Evolutionary conservation across 176 grass and related monocot genomes (phyloP).

Genomic region (Zoysia japonica): DNA sequence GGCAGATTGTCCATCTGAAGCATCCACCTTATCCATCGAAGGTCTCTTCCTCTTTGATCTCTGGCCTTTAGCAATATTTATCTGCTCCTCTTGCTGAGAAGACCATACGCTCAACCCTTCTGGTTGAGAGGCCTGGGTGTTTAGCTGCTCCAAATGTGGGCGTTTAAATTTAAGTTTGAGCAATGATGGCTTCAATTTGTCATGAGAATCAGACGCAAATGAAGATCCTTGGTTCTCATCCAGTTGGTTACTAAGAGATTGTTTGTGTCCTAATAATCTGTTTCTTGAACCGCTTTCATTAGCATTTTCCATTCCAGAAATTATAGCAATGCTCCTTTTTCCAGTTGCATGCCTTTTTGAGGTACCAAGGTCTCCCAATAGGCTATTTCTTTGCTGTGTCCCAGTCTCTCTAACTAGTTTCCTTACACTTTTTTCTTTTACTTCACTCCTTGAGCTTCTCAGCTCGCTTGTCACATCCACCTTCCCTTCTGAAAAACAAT

Average conservation of each 20-base stretch:
- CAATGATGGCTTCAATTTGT: constrained; percentile 70
- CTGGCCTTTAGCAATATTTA: constrained; percentile 85
- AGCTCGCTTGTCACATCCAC: constrained; percentile 52
- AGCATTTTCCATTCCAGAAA: constrained; percentile 47
- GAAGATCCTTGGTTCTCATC: constrained; percentile 38
- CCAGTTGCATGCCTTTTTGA: constrained; percentile 56
- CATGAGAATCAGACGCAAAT: constrained; percentile 48
- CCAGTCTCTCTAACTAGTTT: constrained; percentile 60
- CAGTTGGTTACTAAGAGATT: constrained; percentile 42
- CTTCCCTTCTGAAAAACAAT: constrained; percentile 54
- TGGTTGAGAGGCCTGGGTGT: constrained; percentile 53
- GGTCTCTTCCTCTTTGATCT: constrained; percentile 97
- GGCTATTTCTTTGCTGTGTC: constrained; percentile 49
- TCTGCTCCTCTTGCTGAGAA: constrained; percentile 62
- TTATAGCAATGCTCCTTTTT: constrained; percentile 54
- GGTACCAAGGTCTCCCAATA: constrained; percentile 51
- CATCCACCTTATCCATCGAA: constrained; percentile 59
- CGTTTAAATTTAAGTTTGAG: constrained; percentile 98
- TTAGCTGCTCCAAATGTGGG: constrained; percentile 79
- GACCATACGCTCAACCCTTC: constrained; percentile 54
- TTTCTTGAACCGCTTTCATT: constrained; percentile 46
- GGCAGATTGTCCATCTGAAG: constrained; percentile 40
- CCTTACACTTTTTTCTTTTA: constrained; percentile 60
- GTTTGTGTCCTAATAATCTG: constrained; percentile 53
- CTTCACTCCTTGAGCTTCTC: constrained; percentile 47